These are phyloP conservation scores for Elymus sibiricus DNA, from an alignment of 176 grass and related monocot species.

Conservation along the genomic window DNA sequence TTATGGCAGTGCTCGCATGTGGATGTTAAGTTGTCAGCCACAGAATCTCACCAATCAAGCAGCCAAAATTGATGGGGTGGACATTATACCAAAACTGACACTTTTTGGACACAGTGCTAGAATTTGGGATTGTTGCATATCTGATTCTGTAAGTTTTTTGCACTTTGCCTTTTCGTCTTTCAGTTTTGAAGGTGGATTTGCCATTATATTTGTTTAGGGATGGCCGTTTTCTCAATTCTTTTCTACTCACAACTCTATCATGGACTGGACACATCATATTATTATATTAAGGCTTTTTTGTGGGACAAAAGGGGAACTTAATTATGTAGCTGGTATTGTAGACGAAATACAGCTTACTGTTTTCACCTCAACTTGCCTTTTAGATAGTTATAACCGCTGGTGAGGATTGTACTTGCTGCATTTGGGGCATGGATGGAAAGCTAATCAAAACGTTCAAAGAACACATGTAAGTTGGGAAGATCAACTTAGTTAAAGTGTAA, in stretches of 20 bases:
- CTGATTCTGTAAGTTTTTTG: constrained; percentile 69
- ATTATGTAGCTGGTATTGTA: not conserved
- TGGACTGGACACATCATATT: not conserved
- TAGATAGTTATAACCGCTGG: constrained; percentile 82
- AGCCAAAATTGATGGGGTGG: not conserved
- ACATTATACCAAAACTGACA: constrained; percentile 36
- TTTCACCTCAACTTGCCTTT: constrained; percentile 36
- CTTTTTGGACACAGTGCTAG: constrained; percentile 91
- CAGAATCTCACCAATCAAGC: constrained; percentile 16
- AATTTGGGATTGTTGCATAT: constrained; percentile 92
- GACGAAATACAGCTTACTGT: constrained; percentile 8
- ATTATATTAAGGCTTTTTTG: not conserved
- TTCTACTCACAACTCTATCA: not conserved
- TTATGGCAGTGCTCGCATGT: constrained; percentile 83
- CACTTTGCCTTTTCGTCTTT: not conserved
- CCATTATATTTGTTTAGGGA: not conserved
- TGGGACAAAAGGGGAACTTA: not conserved
- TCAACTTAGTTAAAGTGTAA: constrained; percentile 32
- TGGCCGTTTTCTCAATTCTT: not conserved
- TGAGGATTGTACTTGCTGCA: constrained; percentile 89
- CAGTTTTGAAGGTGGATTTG: not conserved
- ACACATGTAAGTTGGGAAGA: constrained; percentile 69
- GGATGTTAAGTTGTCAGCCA: constrained; percentile 39
- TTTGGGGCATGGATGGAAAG: constrained; percentile 69
- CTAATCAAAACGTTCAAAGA: constrained; percentile 83